A percentile compares a stretch with the other conserved stretches of the same genome.
Conservation (phyloP, 306 rosid species). For the Fragaria iinumae region DNA sequence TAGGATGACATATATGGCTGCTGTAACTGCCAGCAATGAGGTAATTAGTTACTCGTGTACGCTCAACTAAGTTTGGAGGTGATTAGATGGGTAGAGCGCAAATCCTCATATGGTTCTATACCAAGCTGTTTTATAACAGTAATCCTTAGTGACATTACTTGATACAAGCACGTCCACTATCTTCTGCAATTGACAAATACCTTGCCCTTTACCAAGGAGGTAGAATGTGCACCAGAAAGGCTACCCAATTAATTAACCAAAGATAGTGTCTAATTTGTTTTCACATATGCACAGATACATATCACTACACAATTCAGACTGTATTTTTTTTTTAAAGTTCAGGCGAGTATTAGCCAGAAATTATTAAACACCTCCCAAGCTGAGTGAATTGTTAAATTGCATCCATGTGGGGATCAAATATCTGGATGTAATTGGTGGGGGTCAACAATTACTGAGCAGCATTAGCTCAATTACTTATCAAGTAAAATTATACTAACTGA, state of each 20-base stretch:
- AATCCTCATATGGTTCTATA: neutral
- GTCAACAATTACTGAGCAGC: neutral
- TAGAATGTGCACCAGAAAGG: neutral
- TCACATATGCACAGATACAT: neutral
- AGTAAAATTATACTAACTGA: neutral
- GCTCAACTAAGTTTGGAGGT: slow-evolving; percentile 7
- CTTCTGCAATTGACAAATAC: neutral
- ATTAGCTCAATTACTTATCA: neutral
- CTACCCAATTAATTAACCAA: neutral
- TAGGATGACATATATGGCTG: neutral
- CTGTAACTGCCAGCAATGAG: neutral
- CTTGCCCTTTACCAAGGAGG: neutral
- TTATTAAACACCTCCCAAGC: neutral
- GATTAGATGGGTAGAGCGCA: neutral
- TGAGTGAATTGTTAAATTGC: neutral
- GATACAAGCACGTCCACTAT: neutral
- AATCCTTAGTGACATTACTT: neutral
- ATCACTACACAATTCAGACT: neutral
- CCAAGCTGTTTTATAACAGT: neutral
- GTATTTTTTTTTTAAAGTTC: neutral
- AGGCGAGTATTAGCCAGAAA: neutral
- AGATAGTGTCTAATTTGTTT: neutral
- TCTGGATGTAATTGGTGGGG: neutral
- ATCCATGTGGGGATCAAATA: neutral
- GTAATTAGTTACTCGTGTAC: neutral